A percentile compares a stretch with the other conserved stretches of the same genome.
Conservation (phyloP, 2,329 filamentous ascomycete genomes). For the Beauveria asiatica region DNA sequence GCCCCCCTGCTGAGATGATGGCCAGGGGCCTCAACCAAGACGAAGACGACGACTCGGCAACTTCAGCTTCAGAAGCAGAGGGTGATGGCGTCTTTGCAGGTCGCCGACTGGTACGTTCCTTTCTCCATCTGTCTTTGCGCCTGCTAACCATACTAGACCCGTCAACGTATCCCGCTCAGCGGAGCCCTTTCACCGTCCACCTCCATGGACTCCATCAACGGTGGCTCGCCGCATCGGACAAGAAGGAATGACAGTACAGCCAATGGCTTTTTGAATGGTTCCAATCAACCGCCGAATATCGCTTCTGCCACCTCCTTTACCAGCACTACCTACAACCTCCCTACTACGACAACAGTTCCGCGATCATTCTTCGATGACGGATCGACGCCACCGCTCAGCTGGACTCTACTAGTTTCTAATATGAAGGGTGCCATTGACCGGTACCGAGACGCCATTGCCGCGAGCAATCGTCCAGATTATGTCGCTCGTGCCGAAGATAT, state of each 20-base stretch:
- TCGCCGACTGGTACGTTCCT: slow-evolving; percentile 51
- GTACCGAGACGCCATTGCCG: slow-evolving; percentile 83
- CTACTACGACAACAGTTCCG: slow-evolving; percentile 54
- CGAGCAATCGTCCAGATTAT: slow-evolving; percentile 77
- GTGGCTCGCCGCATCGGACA: slow-evolving; percentile 50
- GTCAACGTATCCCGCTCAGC: slow-evolving; percentile 53
- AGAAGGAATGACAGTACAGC: slow-evolving; percentile 48
- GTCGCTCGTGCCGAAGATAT: slow-evolving; percentile 95
- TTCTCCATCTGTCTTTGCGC: not conserved
- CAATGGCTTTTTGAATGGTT: slow-evolving; percentile 30
- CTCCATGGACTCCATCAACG: slow-evolving; percentile 85
- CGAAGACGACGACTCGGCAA: slow-evolving; percentile 79
- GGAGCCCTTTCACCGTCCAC: slow-evolving; percentile 76
- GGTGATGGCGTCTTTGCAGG: slow-evolving; percentile 65
- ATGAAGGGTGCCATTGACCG: slow-evolving; percentile 87
- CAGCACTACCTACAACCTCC: slow-evolving; percentile 47
- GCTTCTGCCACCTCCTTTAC: slow-evolving; percentile 56
- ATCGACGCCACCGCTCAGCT: slow-evolving; percentile 71
- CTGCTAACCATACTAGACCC: not conserved
- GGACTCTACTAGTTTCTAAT: slow-evolving; percentile 82
- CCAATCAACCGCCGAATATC: slow-evolving; percentile 40
- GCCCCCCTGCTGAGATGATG: slow-evolving; percentile 86
- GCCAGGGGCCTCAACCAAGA: slow-evolving; percentile 72
- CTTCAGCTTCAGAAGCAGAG: slow-evolving; percentile 79
- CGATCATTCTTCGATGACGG: slow-evolving; percentile 87